Evolutionary conservation across 371 early-diverging fungal genomes (phyloP).

Genomic region (Zopfochytrium polystomum): DNA sequence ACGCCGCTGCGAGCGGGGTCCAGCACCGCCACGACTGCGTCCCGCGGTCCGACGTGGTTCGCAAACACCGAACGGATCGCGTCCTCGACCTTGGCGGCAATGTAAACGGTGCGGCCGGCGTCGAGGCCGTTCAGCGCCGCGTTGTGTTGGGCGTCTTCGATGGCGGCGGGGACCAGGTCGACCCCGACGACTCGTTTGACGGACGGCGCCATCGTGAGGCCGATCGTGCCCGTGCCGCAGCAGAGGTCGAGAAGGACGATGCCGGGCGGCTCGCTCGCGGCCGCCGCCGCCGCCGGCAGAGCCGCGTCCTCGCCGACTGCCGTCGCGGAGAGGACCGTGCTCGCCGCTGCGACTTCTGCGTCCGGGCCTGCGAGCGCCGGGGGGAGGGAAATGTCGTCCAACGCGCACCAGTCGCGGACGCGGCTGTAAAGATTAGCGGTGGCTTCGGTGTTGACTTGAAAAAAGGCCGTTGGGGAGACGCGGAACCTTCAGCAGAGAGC

Average conservation of each 20-base stretch:
- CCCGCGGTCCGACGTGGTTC: conserved; percentile 28
- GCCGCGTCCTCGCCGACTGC: neutral
- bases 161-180: conserved; percentile 68
- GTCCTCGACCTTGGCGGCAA: conserved; percentile 65
- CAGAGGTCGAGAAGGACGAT: conserved; percentile 70
- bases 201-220: conserved; percentile 69
- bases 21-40: conserved; percentile 56
- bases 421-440: conserved; percentile 63
- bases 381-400: neutral
- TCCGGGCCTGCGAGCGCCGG: neutral
- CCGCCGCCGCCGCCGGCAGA: conserved; percentile 5
- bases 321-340: conserved; percentile 2
- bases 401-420: conserved; percentile 40
- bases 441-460: conserved; percentile 76
- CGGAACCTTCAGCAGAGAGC: conserved; percentile 50
- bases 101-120: conserved; percentile 38
- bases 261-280: neutral
- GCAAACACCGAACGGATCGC: conserved; percentile 48
- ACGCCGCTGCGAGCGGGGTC: conserved; percentile 80
- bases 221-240: conserved; percentile 88
- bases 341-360: neutral
- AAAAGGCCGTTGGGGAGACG: conserved; percentile 73
- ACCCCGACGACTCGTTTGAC: conserved; percentile 74
- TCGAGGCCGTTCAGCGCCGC: conserved; percentile 59
- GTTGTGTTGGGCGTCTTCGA: conserved; percentile 73